A percentile compares a stretch with the other conserved stretches of the same genome.
phyloP scores from a whole-genome alignment of 2,329 filamentous ascomycete species.

The Ophiostoma pallidulum region DNA sequence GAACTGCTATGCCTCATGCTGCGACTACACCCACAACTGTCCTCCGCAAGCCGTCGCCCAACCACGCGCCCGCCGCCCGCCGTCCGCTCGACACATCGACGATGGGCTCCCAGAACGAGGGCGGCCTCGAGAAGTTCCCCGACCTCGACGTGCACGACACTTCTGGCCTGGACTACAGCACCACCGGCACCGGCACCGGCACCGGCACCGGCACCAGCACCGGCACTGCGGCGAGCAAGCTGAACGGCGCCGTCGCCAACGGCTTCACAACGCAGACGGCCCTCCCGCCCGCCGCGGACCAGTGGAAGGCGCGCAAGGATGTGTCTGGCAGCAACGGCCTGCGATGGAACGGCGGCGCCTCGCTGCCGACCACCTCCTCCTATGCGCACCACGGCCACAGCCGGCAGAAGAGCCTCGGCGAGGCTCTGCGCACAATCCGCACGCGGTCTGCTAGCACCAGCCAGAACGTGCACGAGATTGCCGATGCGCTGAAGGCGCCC shows the following conservation, averaged over 20 bases:
- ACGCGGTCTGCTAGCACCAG: constrained; percentile 75
- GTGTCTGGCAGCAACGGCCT: constrained; percentile 25
- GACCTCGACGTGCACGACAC: constrained; percentile 35
- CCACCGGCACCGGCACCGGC: too few species aligned
- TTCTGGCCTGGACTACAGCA: constrained; percentile 14
- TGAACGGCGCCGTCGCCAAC: constrained; percentile 23
- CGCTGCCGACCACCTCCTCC: constrained; percentile 12
- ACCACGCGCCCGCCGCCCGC: not conserved
- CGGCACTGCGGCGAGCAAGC: constrained; percentile 17
- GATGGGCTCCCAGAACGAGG: constrained; percentile 15
- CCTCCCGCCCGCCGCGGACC: constrained; percentile 23
- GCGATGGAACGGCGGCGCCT: constrained; percentile 21
- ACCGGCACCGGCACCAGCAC: too few species aligned
- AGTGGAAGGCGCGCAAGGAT: constrained; percentile 54
- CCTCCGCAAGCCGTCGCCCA: constrained; percentile 6
- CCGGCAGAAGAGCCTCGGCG: constrained; percentile 77
- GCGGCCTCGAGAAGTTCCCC: constrained; percentile 51
- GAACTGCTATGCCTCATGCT: constrained; percentile 16
- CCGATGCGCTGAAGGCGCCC: constrained; percentile 80
- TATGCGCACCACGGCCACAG: constrained; percentile 21
- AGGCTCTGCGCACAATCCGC: constrained; percentile 78
- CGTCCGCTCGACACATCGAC: not conserved
- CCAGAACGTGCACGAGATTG: constrained; percentile 88
- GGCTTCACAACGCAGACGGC: constrained; percentile 15
- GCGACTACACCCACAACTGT: constrained; percentile 4